phyloP scores from a whole-genome alignment of 225 moss, liverwort and hornwort species.

The Pleurozium schreberi region DNA sequence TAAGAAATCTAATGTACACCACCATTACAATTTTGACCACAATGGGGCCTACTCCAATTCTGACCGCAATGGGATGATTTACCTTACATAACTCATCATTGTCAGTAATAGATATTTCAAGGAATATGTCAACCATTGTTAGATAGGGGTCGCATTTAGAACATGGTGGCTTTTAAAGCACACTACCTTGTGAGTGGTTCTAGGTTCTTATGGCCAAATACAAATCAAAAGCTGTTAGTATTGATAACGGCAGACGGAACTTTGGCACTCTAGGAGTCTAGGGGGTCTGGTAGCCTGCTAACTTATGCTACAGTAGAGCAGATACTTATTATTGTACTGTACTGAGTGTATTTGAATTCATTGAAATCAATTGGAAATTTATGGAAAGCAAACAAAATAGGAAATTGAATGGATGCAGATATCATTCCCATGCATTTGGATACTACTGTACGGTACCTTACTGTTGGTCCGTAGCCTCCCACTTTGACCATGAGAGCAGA shows the following conservation, averaged over 20 bases:
- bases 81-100: no score
- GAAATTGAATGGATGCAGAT: neutral
- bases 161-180: neutral
- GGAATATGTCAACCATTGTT: no score
- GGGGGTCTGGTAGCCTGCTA: neutral
- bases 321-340: neutral
- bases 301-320: no score
- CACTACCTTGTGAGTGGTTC: no score
- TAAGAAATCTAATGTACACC: no score
- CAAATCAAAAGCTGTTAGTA: neutral
- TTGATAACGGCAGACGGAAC: neutral
- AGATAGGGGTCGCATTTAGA: no score
- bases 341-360: neutral
- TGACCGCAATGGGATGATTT: no score
- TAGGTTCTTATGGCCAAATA: no score
- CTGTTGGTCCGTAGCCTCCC: neutral
- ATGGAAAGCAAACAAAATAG: neutral
- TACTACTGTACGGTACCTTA: neutral
- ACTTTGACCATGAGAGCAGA: neutral
- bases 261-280: no score
- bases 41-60: no score
- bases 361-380: neutral
- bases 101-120: no score
- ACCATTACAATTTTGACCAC: no score
- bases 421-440: neutral